phyloP scores from a whole-genome alignment of 768 basidiomycete species.

The Cubamyces sp. region DNA sequence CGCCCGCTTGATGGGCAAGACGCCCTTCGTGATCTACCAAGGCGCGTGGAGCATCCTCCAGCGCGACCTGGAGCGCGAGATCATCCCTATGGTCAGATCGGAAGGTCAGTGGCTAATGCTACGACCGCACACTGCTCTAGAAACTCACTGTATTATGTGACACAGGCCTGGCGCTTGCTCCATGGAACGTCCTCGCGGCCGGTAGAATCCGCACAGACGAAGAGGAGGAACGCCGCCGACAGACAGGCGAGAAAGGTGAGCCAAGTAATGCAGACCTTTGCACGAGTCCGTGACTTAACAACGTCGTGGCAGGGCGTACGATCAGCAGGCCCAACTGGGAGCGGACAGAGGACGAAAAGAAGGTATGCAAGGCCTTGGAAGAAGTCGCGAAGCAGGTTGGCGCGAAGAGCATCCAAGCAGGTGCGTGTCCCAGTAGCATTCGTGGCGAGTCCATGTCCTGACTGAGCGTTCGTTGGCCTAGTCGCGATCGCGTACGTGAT shows the following conservation, averaged over 20 bases:
- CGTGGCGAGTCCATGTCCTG: neutral
- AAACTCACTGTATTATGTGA: neutral
- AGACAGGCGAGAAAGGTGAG: slow-evolving; percentile 33
- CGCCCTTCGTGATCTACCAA: slow-evolving; percentile 41
- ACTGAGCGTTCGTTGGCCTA: slow-evolving; percentile 12
- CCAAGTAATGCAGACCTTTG: neutral
- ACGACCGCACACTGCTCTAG: neutral
- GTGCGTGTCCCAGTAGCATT: neutral
- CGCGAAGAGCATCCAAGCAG: slow-evolving; percentile 26
- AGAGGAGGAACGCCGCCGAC: slow-evolving; percentile 29
- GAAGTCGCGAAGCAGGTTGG: slow-evolving; percentile 56
- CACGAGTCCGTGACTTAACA: neutral
- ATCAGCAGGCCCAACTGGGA: slow-evolving; percentile 43
- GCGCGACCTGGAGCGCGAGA: slow-evolving; percentile 45
- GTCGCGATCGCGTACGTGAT: slow-evolving; percentile 59
- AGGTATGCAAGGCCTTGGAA: slow-evolving; percentile 49
- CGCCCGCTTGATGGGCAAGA: slow-evolving; percentile 42
- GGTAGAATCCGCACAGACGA: slow-evolving; percentile 30
- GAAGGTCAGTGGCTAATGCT: slow-evolving; percentile 30
- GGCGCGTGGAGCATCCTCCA: slow-evolving; percentile 41
- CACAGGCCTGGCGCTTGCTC: slow-evolving; percentile 32
- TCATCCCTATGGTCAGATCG: slow-evolving; percentile 41
- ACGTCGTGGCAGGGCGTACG: slow-evolving; percentile 37
- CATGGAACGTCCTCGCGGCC: slow-evolving; percentile 28
- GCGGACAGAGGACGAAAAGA: slow-evolving; percentile 49